phyloP scores from a whole-genome alignment of 306 rosid genomes.

The Benincasa hispida region DNA sequence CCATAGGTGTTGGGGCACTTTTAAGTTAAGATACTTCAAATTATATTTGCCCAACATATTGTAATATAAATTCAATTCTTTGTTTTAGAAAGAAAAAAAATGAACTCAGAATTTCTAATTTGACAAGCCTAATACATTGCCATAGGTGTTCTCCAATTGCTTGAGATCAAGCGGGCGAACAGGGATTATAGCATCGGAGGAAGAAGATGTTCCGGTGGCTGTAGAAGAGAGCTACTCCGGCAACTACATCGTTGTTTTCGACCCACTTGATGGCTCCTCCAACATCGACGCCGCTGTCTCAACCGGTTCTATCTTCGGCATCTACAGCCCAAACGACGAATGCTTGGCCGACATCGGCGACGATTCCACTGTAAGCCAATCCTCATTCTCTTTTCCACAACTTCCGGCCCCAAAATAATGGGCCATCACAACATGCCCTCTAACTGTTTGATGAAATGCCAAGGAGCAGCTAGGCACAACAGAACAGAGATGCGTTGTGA shows the following conservation, averaged over 20 bases:
- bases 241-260: conserved; percentile 88
- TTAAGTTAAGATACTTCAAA: too few species aligned
- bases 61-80: neutral
- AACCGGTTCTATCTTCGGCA: conserved; percentile 94
- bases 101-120: neutral
- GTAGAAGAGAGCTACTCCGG: conserved; percentile 99
- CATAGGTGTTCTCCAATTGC: conserved; percentile 84
- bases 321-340: conserved; percentile 93
- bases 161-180: conserved; percentile 96
- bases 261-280: conserved; percentile 96
- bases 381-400: neutral
- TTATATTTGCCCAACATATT: too few species aligned
- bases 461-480: conserved; percentile 48
- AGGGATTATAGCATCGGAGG: conserved; percentile 97
- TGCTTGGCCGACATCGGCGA: conserved; percentile 64
- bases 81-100: neutral
- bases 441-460: neutral
- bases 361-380: conserved; percentile 44
- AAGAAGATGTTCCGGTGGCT: conserved; percentile 96
- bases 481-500: conserved; percentile 64
- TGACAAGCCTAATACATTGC: neutral
- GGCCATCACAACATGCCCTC: neutral
- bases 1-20: too few species aligned
- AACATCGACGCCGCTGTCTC: conserved; percentile 96
- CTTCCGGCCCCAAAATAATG: too few species aligned